These are phyloP conservation scores for Paracamarosporium sp. DNA, from an alignment of 2,329 filamentous ascomycete species.

Conservation along the genomic window DNA sequence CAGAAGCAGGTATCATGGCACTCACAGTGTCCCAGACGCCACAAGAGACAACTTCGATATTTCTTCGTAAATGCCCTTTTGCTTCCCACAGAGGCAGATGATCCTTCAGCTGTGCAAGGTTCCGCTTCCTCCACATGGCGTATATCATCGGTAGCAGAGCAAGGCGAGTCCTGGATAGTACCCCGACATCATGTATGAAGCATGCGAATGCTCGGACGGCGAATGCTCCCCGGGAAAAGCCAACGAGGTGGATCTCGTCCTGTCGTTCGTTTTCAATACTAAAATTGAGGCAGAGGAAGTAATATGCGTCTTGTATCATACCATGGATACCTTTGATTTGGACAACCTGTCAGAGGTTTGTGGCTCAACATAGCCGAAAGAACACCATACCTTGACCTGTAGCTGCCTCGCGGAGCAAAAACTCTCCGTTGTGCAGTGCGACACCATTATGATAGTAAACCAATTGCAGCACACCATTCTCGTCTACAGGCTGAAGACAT, in stretches of 20 bases:
- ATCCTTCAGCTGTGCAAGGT: not conserved
- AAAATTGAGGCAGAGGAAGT: not conserved
- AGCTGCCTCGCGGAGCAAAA: not conserved
- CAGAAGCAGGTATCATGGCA: not conserved
- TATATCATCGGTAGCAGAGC: not conserved
- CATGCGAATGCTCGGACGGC: not conserved
- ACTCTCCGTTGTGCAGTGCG: not conserved
- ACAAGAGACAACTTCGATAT: not conserved
- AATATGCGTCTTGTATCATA: not conserved
- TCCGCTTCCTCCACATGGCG: not conserved
- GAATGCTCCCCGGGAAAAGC: not conserved
- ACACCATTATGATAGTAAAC: not conserved
- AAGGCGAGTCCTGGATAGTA: not conserved
- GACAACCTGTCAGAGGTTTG: too few relatives aligned
- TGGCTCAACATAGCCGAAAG: too few relatives aligned
- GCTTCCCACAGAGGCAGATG: not conserved
- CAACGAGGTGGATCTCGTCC: not conserved
- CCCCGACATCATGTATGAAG: not conserved
- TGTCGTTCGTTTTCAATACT: not conserved
- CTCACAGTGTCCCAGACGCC: not conserved
- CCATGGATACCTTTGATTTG: not conserved
- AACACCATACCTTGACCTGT: not conserved
- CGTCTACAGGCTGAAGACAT: not conserved
- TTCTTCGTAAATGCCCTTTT: not conserved
- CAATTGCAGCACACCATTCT: not conserved